phyloP scores from a whole-genome alignment of 139 green algal species.

The Limnomonas spitsbergensis region DNA sequence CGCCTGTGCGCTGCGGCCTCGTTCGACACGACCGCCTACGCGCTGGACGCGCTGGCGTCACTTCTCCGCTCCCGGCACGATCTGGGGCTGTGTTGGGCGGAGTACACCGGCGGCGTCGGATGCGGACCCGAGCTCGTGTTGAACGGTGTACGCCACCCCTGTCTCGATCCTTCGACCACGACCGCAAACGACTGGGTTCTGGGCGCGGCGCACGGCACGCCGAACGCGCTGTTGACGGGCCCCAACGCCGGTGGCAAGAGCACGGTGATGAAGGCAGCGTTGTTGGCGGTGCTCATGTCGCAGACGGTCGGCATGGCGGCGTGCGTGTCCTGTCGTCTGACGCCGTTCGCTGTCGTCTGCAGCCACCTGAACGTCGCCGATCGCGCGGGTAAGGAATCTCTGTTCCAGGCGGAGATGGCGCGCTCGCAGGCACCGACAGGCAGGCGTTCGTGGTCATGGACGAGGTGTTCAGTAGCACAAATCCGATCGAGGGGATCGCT shows the following conservation, averaged over 20 bases:
- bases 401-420: slow-evolving; percentile 26
- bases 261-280: slow-evolving; percentile 10
- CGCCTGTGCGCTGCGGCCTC: not conserved
- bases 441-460: slow-evolving; percentile 15
- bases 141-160: not conserved
- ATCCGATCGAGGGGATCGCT: slow-evolving; percentile 16
- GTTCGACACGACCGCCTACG: too few species aligned
- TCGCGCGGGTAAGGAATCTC: not conserved
- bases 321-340: not conserved
- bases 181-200: not conserved
- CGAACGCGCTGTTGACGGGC: slow-evolving; percentile 17
- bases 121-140: not conserved
- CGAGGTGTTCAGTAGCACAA: slow-evolving; percentile 33
- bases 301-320: slow-evolving; percentile 9
- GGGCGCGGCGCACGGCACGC: not conserved
- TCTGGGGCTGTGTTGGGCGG: not conserved
- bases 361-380: slow-evolving; percentile 22
- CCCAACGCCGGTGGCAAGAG: slow-evolving; percentile 31
- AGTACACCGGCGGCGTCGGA: not conserved
- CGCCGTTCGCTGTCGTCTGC: not conserved
- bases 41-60: not conserved
- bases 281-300: not conserved
- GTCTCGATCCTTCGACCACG: not conserved
- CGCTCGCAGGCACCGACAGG: not conserved
- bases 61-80: not conserved